A percentile compares a stretch with the other conserved stretches of the same genome.
Conservation (phyloP, 306 rosid species). For the Sophora flavescens region DNA sequence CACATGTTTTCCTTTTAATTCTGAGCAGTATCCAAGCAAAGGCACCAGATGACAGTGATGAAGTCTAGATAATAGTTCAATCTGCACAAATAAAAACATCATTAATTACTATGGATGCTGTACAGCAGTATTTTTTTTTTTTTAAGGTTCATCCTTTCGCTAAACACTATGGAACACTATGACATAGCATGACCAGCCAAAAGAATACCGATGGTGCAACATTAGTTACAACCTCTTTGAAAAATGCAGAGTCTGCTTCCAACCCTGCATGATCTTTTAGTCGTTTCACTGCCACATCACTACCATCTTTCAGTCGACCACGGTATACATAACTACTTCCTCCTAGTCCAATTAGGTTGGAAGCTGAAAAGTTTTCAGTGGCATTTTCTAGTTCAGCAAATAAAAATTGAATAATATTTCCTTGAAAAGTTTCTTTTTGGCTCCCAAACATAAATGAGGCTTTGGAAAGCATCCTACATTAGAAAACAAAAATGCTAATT, state of each 20-base stretch:
- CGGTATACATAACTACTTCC: slow-evolving; percentile 95
- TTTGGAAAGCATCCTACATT: slow-evolving; percentile 79
- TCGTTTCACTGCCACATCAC: slow-evolving; percentile 84
- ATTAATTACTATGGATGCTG: background rate
- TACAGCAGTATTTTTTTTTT: background rate
- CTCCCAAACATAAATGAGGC: slow-evolving; percentile 70
- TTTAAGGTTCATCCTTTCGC: background rate
- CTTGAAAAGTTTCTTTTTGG: slow-evolving; percentile 61
- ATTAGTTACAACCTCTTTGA: slow-evolving; percentile 75
- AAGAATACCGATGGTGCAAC: slow-evolving; percentile 42
- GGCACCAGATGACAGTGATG: slow-evolving; percentile 97
- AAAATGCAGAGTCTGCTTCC: slow-evolving; percentile 75
- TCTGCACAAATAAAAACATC: slow-evolving; percentile 58
- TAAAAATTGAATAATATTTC: slow-evolving; percentile 76
- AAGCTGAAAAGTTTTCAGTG: slow-evolving; percentile 75
- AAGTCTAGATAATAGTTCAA: slow-evolving; percentile 89
- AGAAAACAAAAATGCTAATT: slow-evolving; percentile 25
- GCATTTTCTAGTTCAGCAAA: slow-evolving; percentile 86
- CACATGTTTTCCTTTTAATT: slow-evolving; percentile 76
- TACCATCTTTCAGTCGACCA: slow-evolving; percentile 77
- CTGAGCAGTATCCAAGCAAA: slow-evolving; percentile 91
- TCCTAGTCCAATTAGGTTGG: slow-evolving; percentile 90
- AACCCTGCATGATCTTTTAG: slow-evolving; percentile 76
- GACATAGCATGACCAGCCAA: slow-evolving; percentile 22
- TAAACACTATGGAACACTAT: slow-evolving; percentile 1